These are phyloP conservation scores for Magnolia kwangsiensis DNA, from an alignment of 164 flowering plant genomes.

Conservation along the genomic window DNA sequence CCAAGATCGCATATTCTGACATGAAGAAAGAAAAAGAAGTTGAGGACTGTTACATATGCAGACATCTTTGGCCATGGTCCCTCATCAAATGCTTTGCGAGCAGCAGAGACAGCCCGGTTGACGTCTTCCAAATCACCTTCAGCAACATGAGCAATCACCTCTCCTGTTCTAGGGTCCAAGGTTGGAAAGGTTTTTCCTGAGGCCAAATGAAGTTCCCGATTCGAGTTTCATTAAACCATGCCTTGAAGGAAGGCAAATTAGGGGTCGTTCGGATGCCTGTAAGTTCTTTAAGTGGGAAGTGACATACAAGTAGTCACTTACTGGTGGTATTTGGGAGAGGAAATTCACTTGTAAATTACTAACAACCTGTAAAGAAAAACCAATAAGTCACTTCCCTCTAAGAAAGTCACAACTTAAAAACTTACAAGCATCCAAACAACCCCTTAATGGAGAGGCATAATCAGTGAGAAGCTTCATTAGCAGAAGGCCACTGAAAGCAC, in stretches of 20 bases:
- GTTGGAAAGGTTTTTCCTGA: conserved; percentile 75
- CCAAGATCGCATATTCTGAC: not conserved
- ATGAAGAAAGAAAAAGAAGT: conserved; percentile 2
- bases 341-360: too few relatives aligned
- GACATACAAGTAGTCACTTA: too few relatives aligned
- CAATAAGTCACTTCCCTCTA: too few relatives aligned
- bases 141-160: conserved; percentile 71
- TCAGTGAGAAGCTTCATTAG: too few relatives aligned
- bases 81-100: conserved; percentile 87
- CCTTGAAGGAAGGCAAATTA: too few relatives aligned
- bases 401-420: too few relatives aligned
- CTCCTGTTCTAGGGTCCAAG: conserved; percentile 69
- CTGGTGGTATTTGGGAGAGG: too few relatives aligned
- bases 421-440: not conserved
- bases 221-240: too few relatives aligned
- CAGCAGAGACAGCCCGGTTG: conserved; percentile 72
- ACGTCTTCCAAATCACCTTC: conserved; percentile 78
- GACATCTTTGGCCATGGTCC: conserved; percentile 92
- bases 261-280: too few relatives aligned
- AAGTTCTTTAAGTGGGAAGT: too few relatives aligned
- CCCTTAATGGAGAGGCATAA: not conserved
- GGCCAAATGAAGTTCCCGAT: too few relatives aligned
- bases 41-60: conserved; percentile 46
- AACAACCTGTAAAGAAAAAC: too few relatives aligned
- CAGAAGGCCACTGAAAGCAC: not conserved